phyloP scores from a whole-genome alignment of 108 stramenopile genomes.

The Conticribra weissflogii region DNA sequence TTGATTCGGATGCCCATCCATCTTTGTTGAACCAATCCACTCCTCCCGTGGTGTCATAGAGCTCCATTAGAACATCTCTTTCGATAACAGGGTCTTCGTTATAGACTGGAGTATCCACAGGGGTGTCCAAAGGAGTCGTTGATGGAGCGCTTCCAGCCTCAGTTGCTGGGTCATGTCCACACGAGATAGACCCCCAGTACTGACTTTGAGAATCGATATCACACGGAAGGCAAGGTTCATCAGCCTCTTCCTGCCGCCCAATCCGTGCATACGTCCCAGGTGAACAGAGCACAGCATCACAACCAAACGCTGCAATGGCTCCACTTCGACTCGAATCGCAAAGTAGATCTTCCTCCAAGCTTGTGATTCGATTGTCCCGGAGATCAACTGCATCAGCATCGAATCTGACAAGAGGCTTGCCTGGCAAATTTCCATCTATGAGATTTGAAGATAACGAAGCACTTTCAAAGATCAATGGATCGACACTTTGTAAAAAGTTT shows the following conservation, averaged over 20 bases:
- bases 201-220: background rate
- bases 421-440: constrained; percentile 14
- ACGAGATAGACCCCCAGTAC: constrained; percentile 22
- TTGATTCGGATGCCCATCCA: constrained; percentile 13
- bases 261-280: constrained; percentile 47
- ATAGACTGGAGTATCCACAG: background rate
- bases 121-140: too few relatives aligned
- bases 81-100: background rate
- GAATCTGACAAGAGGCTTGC: constrained; percentile 2
- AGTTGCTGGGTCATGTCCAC: background rate
- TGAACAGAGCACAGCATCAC: constrained; percentile 69
- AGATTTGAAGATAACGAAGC: constrained; percentile 16
- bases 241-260: constrained; percentile 43
- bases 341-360: constrained; percentile 2
- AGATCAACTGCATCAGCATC: constrained; percentile 14
- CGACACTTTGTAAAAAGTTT: constrained; percentile 12
- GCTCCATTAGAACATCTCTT: constrained; percentile 25
- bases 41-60: constrained; percentile 18
- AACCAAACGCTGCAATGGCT: constrained; percentile 49
- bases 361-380: constrained; percentile 15
- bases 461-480: constrained; percentile 19
- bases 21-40: constrained; percentile 12
- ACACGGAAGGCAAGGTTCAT: constrained; percentile 17
- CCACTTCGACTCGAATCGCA: constrained; percentile 38
- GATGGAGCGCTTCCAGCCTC: too few relatives aligned